Percentiles rank a stretch among this genome's conserved stretches.
Conservation (phyloP, 2,329 filamentous ascomycete species). For the Tolypocladium endophyticum region DNA sequence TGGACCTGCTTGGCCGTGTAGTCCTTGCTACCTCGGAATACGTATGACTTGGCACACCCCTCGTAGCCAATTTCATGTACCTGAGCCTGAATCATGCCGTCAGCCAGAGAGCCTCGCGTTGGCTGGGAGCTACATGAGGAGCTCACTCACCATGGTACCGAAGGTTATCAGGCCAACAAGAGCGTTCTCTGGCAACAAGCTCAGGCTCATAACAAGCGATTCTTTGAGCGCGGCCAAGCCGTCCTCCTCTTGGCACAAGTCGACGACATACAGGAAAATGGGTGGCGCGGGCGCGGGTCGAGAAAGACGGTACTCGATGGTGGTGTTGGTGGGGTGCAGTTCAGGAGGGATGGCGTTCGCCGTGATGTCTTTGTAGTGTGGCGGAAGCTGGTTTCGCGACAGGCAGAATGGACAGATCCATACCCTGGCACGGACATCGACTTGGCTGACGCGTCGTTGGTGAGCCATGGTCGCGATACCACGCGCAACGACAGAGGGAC, state of each 20-base stretch:
- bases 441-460: constrained; percentile 46
- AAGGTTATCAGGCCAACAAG: constrained; percentile 77
- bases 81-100: constrained; percentile 52
- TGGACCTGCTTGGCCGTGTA: constrained; percentile 98
- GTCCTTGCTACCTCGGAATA: constrained; percentile 96
- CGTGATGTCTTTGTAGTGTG: constrained; percentile 85
- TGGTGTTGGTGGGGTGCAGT: constrained; percentile 71
- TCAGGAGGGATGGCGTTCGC: constrained; percentile 74
- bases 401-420: constrained; percentile 89
- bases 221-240: constrained; percentile 75
- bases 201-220: constrained; percentile 77
- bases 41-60: constrained; percentile 96
- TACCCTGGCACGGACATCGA: constrained; percentile 71
- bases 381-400: constrained; percentile 70
- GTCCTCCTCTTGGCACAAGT: constrained; percentile 82
- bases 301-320: constrained; percentile 79
- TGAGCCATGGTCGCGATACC: neutral
- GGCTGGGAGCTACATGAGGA: constrained; percentile 9
- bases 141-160: constrained; percentile 70
- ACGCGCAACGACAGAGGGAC: neutral
- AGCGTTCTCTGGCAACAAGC: constrained; percentile 69
- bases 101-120: neutral
- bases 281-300: constrained; percentile 76
- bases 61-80: constrained; percentile 97
- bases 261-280: constrained; percentile 80